A percentile compares a stretch with the other conserved stretches of the same genome.
These are phyloP conservation scores for Hypoxylon sp. DNA, from an alignment of 2,329 filamentous ascomycete species.

Conservation along the genomic window DNA sequence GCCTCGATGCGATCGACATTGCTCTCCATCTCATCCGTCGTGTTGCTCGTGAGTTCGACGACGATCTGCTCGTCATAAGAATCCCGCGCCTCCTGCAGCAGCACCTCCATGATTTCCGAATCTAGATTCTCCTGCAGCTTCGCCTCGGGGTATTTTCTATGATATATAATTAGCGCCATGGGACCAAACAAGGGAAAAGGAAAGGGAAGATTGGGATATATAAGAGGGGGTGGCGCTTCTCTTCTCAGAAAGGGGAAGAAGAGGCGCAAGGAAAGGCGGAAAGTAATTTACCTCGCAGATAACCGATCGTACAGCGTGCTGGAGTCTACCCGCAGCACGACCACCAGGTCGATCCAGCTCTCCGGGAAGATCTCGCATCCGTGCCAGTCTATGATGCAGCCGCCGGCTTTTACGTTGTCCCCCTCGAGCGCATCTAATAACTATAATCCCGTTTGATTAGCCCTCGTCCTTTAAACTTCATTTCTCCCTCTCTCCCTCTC, in stretches of 20 bases:
- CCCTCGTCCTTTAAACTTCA: slow-evolving; percentile 38
- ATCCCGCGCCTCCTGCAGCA: slow-evolving; percentile 90
- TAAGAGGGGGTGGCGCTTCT: not conserved
- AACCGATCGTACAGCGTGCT: slow-evolving; percentile 87
- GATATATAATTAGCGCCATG: not conserved
- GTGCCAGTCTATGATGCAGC: slow-evolving; percentile 97
- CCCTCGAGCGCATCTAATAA: slow-evolving; percentile 91
- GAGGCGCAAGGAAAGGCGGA: not conserved
- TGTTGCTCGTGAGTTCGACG: slow-evolving; percentile 88
- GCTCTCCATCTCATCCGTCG: slow-evolving; percentile 85
- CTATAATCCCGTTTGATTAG: slow-evolving; percentile 58
- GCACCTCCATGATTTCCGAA: slow-evolving; percentile 96
- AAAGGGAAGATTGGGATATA: not conserved
- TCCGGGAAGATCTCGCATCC: slow-evolving; percentile 95
- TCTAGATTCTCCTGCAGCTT: slow-evolving; percentile 98
- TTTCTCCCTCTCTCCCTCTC: not conserved
- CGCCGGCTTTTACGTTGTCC: slow-evolving; percentile 78
- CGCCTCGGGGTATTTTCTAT: slow-evolving; percentile 83
- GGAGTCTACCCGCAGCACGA: slow-evolving; percentile 88
- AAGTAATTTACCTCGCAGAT: slow-evolving; percentile 71
- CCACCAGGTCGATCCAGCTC: slow-evolving; percentile 94
- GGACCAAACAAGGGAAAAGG: not conserved
- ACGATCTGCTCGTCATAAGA: slow-evolving; percentile 90
- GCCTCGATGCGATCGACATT: slow-evolving; percentile 87
- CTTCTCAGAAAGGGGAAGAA: not conserved